Evolutionary conservation across 805 yeast genomes (phyloP).

Genomic region (Scheffersomyces amazonensis): DNA sequence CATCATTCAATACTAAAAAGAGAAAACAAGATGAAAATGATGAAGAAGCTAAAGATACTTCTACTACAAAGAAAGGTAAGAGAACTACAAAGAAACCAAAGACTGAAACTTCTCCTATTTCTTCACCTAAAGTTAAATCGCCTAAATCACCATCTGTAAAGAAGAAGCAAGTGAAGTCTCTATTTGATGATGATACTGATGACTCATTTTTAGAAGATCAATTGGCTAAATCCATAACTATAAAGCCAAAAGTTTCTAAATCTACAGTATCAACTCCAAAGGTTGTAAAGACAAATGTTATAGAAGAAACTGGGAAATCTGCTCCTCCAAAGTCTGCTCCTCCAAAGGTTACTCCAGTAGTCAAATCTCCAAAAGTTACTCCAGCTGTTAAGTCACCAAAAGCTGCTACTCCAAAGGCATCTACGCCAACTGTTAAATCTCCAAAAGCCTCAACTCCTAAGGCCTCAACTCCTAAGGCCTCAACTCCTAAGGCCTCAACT

Average conservation of each 20-base stretch:
- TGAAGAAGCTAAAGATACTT: not conserved
- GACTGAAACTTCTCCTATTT: slow-evolving; percentile 1
- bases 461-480: not conserved
- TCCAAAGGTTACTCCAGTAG: not conserved
- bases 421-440: slow-evolving; percentile 1
- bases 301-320: too few relatives aligned
- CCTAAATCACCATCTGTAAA: too few relatives aligned
- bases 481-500: slow-evolving; percentile 1
- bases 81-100: slow-evolving; percentile 1
- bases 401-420: not conserved
- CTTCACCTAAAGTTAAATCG: not conserved
- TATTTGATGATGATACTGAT: too few relatives aligned
- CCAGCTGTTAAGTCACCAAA: not conserved
- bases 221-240: not conserved
- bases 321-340: not conserved
- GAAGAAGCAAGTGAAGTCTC: too few relatives aligned
- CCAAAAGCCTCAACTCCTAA: slow-evolving; percentile 3
- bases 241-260: not conserved
- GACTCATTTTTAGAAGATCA: too few relatives aligned
- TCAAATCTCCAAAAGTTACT: not conserved
- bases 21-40: slow-evolving; percentile 8
- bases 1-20: slow-evolving; percentile 3
- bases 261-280: too few relatives aligned
- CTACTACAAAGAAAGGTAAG: not conserved
- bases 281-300: too few relatives aligned